Base-by-base conservation (phyloP, 2,329 filamentous ascomycete species). In the Coleophoma eucalyptorum region DNA sequence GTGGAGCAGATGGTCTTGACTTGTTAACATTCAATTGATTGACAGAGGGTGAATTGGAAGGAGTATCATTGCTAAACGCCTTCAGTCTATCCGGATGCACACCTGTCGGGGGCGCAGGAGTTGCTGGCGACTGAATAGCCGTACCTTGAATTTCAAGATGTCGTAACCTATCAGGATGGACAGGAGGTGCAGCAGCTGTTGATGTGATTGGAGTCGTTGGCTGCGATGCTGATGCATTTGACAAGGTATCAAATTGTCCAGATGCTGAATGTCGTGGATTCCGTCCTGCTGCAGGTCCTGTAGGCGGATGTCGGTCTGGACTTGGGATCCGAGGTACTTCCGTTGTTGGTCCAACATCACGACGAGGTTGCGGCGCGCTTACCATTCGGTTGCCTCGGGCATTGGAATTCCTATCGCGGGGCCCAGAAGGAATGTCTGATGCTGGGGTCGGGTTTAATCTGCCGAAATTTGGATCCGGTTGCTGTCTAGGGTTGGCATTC, bases 391-490 rank as follows among this genome's bases (percentile, higher is more conserved):
- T 59, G 21, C 56, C 57, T 15, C 63, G 60, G 8, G 73, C 5
- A 12, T 44, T 44, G 53, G 69, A 71, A 51, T 73, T 78, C 59
- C 73, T 77, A 56, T 72, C 77, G 46, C 76, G 74, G 15, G 81
- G 80, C 2, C 79, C 82, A n/a, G 35, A 38, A 4, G 35, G 16
- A n/a, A 60, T 59, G 46, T 65, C 62, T 16, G 61, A 64, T 35
- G 53, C 57, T n/a, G 56, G 57, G 58, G 26, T 51, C 58, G 48
- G 57, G 50, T 19, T 52, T 52, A 54, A 65, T 18, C 16, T 65
- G 6, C 83, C 83, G 58, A 85, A 85, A 50, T 79, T 82, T 15
- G 79, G 78, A 62, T 86, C 82, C 56, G 82, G 77, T 53, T 79
- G 76, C 49, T 70, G 59, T 50, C 61, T 60, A 11, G 51, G 35